A percentile compares a stretch with the other conserved stretches of the same genome.
These are phyloP conservation scores for Hypoxylon perforatum DNA, from an alignment of 495 filamentous ascomycete species.

Conservation along the genomic window DNA sequence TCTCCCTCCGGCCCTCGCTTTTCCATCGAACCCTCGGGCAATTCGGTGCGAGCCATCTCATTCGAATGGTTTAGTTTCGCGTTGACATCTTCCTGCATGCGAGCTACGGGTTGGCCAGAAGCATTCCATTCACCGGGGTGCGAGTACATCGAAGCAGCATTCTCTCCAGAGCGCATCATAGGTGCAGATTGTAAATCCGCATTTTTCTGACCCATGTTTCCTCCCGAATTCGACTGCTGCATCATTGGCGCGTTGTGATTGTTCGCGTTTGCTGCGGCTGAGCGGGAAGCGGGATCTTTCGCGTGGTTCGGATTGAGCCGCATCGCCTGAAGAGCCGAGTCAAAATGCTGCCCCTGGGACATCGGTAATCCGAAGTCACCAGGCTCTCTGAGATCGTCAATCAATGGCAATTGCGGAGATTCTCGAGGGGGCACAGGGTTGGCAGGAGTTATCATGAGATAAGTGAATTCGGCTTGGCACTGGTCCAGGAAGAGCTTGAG, in stretches of 20 bases:
- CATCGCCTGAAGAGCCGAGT: conserved; percentile 45
- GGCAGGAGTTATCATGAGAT: conserved; percentile 71
- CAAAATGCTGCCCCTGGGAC: conserved; percentile 48
- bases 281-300: conserved; percentile 54
- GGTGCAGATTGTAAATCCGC: conserved; percentile 53
- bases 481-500: conserved; percentile 71
- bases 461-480: conserved; percentile 72
- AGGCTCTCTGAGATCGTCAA: conserved; percentile 62
- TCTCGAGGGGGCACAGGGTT: conserved; percentile 70
- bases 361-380: conserved; percentile 55
- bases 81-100: conserved; percentile 64
- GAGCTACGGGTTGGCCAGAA: conserved; percentile 51
- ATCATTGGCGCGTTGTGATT: conserved; percentile 61
- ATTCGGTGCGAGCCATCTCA: conserved; percentile 35
- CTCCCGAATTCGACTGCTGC: conserved; percentile 46
- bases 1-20: conserved; percentile 68
- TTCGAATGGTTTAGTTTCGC: conserved; percentile 66
- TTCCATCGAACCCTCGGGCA: conserved; percentile 53
- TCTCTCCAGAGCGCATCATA: conserved; percentile 59
- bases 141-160: conserved; percentile 41
- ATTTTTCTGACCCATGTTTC: conserved; percentile 52
- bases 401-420: conserved; percentile 59
- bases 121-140: conserved; percentile 57
- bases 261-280: conserved; percentile 61
- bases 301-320: conserved; percentile 57